Evolutionary conservation across 805 yeast species (phyloP), one percentile per base, ranked within the genome.

Genomic region (Myxozyma nipponensis): DNA sequence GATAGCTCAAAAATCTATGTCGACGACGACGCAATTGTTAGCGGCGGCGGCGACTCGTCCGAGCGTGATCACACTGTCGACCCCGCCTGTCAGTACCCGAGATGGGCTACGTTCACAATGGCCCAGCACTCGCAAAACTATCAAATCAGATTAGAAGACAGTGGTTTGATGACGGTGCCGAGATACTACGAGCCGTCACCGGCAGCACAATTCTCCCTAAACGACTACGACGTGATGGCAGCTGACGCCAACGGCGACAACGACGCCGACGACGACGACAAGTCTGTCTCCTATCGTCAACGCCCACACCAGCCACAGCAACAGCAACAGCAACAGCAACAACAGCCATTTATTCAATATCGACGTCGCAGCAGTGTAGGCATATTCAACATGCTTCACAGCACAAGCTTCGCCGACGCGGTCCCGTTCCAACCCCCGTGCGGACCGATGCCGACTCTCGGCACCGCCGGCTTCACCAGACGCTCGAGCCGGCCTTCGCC

Each of bases 201-300:
- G n/a, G n/a, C n/a, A n/a, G n/a, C n/a, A n/a, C n/a, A n/a, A n/a
- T n/a, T n/a, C n/a, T n/a, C n/a, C n/a, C n/a, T n/a, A 21, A 24
- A 39, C 18, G 42, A 17, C 28, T 40, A 46, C 1, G 25, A 25
- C 19, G 49, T 43, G 15, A 32, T 28, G 13, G 42, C 30, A 7
- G 52, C 39, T 37, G 45, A 44, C 24, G 52, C 39, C 7, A 28
- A 28, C 18, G 42, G 19, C 18, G 44, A 46, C 1, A 24, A 25
- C 25, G 49, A 49, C 15, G 42, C 28, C 21, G 42, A 34, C 9
- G 52, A 44, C 39, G 45, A 44, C 19, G 48, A 40, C 7, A 13
- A 28, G 7, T 7, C 7, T 28, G 13, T 28, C 13, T 7, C 7
- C 13, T 28, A 28, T 28, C 32, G 32, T 28, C 32, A 28, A 28